These are phyloP conservation scores for Atalantia buxifolia DNA, from an alignment of 345 rosid genomes.

Conservation along the genomic window DNA sequence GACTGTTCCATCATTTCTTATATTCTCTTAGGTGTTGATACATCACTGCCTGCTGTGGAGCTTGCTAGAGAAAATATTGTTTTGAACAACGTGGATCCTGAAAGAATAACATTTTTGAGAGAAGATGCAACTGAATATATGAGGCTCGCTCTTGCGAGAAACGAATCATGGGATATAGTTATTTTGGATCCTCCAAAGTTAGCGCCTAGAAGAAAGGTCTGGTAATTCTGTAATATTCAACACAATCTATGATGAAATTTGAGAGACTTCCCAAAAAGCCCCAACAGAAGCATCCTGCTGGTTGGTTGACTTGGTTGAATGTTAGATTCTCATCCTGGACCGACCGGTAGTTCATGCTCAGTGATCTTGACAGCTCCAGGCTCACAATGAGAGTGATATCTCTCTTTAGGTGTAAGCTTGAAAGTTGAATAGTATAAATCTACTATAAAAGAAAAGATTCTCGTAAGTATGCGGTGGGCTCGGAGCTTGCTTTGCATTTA, in stretches of 20 bases:
- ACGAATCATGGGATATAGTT: slow-evolving; percentile 81
- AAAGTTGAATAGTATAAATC: background rate
- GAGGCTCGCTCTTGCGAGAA: slow-evolving; percentile 72
- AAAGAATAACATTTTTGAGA: slow-evolving; percentile 52
- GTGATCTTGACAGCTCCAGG: background rate
- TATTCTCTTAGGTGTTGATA: slow-evolving; percentile 61
- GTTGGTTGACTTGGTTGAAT: background rate
- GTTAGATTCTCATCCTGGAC: background rate
- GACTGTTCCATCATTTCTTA: background rate
- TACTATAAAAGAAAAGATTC: background rate
- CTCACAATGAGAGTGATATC: background rate
- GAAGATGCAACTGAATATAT: slow-evolving; percentile 75
- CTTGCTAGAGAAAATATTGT: slow-evolving; percentile 75
- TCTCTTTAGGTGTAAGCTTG: background rate
- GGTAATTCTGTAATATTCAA: background rate
- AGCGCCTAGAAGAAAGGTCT: slow-evolving; percentile 78
- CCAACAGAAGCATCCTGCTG: background rate
- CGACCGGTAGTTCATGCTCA: background rate
- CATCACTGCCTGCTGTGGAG: slow-evolving; percentile 84
- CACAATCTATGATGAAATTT: background rate
- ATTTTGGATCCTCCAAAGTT: slow-evolving; percentile 91
- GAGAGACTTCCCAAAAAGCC: background rate
- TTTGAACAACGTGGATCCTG: slow-evolving; percentile 71
- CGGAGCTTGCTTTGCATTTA: background rate
- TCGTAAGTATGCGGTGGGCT: background rate